Conservation (phyloP, 2,329 filamentous ascomycete species). For the Ploettnerulaceae sp. region DNA sequence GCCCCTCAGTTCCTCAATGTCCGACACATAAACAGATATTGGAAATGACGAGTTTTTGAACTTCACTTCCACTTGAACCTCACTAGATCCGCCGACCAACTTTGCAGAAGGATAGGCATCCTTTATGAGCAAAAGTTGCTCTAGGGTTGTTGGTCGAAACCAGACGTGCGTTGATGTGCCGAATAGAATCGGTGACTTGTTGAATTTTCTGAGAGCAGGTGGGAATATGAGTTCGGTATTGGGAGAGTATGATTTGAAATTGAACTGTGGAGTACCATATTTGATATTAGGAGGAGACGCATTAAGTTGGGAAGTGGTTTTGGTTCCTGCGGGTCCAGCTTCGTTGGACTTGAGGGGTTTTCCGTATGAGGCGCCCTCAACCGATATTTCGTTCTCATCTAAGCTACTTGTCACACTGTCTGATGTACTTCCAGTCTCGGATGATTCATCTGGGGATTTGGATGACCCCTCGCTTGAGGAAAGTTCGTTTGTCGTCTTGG, state of each 20-base stretch:
- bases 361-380: constrained; percentile 18
- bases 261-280: constrained; percentile 14
- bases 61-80: constrained; percentile 95
- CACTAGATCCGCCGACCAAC: constrained; percentile 88
- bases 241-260: constrained; percentile 82
- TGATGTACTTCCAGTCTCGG: constrained; percentile 8
- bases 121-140: constrained; percentile 88
- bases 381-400: constrained; percentile 12
- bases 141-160: constrained; percentile 79
- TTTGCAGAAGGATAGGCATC: constrained; percentile 76
- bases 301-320: constrained; percentile 16
- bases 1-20: constrained; percentile 81
- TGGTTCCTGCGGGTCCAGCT: constrained; percentile 14
- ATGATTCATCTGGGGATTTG: constrained; percentile 14
- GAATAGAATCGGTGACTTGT: constrained; percentile 75
- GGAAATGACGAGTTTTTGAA: constrained; percentile 91
- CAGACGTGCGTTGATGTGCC: constrained; percentile 90
- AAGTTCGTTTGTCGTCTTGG: constrained; percentile 40
- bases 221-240: constrained; percentile 94
- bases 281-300: constrained; percentile 12
- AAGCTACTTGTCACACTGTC: constrained; percentile 7
- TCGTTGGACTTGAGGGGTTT: constrained; percentile 24
- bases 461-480: constrained; percentile 11
- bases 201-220: constrained; percentile 71
- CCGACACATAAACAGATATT: constrained; percentile 83